Conservation (phyloP, 2,329 filamentous ascomycete genomes). For the Arthrobotrys iridis region DNA sequence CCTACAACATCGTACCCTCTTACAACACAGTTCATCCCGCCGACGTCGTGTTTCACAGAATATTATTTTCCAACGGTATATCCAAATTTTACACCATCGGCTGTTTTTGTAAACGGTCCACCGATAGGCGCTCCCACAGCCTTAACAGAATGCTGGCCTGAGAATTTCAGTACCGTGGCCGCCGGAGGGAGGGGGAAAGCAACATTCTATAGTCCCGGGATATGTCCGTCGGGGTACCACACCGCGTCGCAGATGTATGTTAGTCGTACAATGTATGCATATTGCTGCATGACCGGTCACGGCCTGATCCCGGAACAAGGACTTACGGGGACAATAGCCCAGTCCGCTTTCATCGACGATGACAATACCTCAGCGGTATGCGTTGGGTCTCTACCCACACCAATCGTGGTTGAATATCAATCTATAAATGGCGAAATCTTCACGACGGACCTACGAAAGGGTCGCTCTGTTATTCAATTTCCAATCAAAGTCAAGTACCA, state of each 20-base stretch:
- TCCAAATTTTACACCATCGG: background rate
- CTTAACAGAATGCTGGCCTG: conserved; percentile 26
- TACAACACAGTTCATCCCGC: conserved; percentile 39
- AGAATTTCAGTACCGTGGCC: background rate
- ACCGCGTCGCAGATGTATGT: conserved; percentile 40
- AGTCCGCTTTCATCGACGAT: conserved; percentile 3
- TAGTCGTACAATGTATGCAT: conserved; percentile 37
- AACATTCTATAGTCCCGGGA: conserved; percentile 40
- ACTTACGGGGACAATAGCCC: background rate
- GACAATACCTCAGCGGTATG: background rate
- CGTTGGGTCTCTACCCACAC: conserved; percentile 13
- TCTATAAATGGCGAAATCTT: conserved; percentile 9
- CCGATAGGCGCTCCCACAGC: background rate
- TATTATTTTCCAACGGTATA: conserved; percentile 17
- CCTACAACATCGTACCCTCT: conserved; percentile 35
- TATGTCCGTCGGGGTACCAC: conserved; percentile 23
- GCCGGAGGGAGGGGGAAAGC: background rate
- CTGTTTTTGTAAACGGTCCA: conserved; percentile 24
- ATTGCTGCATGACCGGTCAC: conserved; percentile 34
- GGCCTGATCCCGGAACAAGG: conserved; percentile 8
- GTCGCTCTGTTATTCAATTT: conserved; percentile 22
- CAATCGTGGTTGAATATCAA: conserved; percentile 11
- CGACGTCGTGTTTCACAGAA: conserved; percentile 13
- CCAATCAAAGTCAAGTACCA: conserved; percentile 33
- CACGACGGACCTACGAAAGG: conserved; percentile 29